phyloP scores from a whole-genome alignment of 192 early-diverging fungal genomes.

The Podila minutissima region DNA sequence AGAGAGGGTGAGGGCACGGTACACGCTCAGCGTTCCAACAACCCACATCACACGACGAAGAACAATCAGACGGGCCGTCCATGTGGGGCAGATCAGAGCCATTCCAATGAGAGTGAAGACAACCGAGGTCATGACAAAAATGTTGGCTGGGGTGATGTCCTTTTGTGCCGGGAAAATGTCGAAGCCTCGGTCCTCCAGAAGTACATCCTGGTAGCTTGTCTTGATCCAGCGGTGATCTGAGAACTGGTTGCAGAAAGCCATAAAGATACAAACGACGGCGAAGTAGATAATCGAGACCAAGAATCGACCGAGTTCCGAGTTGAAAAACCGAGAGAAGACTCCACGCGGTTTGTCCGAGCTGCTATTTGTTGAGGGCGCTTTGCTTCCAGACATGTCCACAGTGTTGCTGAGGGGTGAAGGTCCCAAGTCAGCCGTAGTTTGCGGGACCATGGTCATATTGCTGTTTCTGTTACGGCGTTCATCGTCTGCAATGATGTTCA shows the following conservation, averaged over 20 bases:
- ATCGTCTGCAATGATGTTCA: background rate
- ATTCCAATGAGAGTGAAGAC: conserved; percentile 45
- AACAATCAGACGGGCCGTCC: conserved; percentile 40
- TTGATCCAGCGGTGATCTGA: conserved; percentile 51
- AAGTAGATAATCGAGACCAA: conserved; percentile 22
- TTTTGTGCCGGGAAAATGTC: conserved; percentile 38
- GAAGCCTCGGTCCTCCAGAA: conserved; percentile 47
- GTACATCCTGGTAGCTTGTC: conserved; percentile 23
- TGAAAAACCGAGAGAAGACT: conserved; percentile 15
- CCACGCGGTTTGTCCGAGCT: background rate
- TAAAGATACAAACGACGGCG: conserved; percentile 33
- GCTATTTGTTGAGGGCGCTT: background rate
- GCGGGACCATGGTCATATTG: conserved; percentile 24
- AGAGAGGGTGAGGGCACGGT: conserved; percentile 39
- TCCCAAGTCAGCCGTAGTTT: background rate
- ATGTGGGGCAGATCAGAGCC: conserved; percentile 35
- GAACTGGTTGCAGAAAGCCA: conserved; percentile 54
- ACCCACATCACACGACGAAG: conserved; percentile 50
- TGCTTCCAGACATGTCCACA: background rate
- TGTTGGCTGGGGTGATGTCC: conserved; percentile 39
- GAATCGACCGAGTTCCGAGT: conserved; percentile 39
- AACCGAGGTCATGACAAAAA: conserved; percentile 49
- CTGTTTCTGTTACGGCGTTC: conserved; percentile 14
- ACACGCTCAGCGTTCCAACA: conserved; percentile 32
- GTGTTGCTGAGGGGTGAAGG: background rate